Base-by-base conservation (phyloP, 2,329 filamentous ascomycete genomes). In the Zymoseptoria tritici region DNA sequence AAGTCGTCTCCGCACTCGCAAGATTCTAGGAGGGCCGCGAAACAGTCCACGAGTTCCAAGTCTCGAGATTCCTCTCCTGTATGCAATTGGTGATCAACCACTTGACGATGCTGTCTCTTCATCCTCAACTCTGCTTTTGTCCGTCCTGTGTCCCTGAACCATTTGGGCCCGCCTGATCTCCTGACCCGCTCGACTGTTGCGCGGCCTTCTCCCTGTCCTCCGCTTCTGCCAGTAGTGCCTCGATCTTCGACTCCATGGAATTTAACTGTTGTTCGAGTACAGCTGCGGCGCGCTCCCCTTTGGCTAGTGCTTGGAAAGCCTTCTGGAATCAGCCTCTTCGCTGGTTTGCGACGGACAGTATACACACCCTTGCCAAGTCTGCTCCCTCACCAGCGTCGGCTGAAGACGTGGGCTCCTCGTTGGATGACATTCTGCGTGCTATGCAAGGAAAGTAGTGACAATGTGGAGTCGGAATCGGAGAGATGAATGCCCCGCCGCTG, bases 251-350 rank as follows among this genome's bases (percentile, higher is more conserved):
- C 68, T 85, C 83, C 57, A 85, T 75, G 22, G 74, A 74, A 59
- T 76, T 77, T 31, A 85, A 76, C 64, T 83, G 79, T 61, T 76
- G 77, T 68, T 85, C 83, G 29, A 85, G 71, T 20, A 78, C 80
- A 26, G 79, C 73, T 5, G 83, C 83, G 31, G 82, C 80, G 60
- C 75, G 75, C 71, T 85, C 83, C 67, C 82, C 83, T 60, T 79
- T 81, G 36, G 77, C 75, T 36, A 81, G 74, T 60, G 80, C 78
- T 65, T 80, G 75, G 68, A 80, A 78, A 42, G 79, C 78, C 79
- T 81, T 66, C 13, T n/a, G 13, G 13, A n/a, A 16, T 46, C 16
- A 46, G 36, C 36, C 36, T n/a, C 16, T 46, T 4, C 36, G 36
- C 11, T 19, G n/a, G 29, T 7, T 11, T 6, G n/a, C 5, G 20